Percentiles rank a stretch among this genome's conserved stretches.
phyloP scores from a whole-genome alignment of 139 green algal species.

The Yamagishiella unicocca region DNA sequence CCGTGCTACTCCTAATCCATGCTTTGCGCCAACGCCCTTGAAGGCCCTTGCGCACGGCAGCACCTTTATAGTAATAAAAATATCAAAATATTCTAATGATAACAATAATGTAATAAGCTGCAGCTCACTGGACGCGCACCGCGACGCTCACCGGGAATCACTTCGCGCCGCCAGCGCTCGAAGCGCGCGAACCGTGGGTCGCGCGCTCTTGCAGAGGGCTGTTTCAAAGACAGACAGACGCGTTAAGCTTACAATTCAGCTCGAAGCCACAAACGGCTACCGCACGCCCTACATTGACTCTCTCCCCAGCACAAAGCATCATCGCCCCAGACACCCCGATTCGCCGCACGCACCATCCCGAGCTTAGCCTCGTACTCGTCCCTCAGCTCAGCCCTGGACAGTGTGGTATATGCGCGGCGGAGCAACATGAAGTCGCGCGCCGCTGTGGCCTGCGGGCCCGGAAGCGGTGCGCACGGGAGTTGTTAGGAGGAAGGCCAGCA shows the following conservation, averaged over 20 bases:
- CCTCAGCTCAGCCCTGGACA: conserved; percentile 26
- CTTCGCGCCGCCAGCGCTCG: conserved; percentile 52
- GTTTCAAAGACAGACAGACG: too few species aligned
- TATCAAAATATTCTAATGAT: too few species aligned
- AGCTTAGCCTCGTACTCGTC: conserved; percentile 43
- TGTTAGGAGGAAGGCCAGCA: not conserved
- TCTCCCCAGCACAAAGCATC: not conserved
- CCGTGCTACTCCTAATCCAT: too few species aligned
- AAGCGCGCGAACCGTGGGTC: conserved; percentile 57
- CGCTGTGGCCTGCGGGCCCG: not conserved
- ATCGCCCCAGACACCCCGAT: not conserved
- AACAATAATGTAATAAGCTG: too few species aligned
- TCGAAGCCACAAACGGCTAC: too few species aligned
- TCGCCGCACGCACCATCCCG: conserved; percentile 9
- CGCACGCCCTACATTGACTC: too few species aligned
- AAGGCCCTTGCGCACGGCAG: too few species aligned
- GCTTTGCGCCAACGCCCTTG: too few species aligned
- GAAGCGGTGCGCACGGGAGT: not conserved
- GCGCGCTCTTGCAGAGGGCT: not conserved
- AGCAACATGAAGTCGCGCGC: conserved; percentile 43
- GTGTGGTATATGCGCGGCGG: conserved; percentile 27
- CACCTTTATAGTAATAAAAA: too few species aligned
- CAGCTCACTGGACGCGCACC: too few species aligned
- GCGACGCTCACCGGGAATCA: conserved; percentile 38
- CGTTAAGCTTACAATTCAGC: too few species aligned